Percentiles rank a stretch among this genome's conserved stretches.
Conservation (phyloP, 352 stramenopile species). For the Globisporangium spiculum region DNA sequence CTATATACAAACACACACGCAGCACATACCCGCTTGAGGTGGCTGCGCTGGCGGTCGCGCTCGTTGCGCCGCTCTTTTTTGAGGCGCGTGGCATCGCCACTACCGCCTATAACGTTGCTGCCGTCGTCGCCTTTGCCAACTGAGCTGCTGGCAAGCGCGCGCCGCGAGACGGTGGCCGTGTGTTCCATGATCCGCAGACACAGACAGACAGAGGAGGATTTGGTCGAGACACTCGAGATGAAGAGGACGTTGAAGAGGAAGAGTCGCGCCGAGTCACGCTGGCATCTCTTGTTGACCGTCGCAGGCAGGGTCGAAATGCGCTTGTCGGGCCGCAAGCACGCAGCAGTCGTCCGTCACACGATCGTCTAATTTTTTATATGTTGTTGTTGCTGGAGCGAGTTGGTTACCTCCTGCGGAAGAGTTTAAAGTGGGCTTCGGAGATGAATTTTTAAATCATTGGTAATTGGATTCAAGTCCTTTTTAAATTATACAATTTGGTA, state of each 20-base stretch:
- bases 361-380: too few species aligned
- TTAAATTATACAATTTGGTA: too few species aligned
- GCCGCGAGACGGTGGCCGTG: background rate
- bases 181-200: background rate
- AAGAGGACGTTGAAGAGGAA: background rate
- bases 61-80: conserved; percentile 53
- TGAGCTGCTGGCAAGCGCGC: background rate
- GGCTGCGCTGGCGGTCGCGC: conserved; percentile 52
- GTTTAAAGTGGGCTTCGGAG: background rate
- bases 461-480: too few species aligned
- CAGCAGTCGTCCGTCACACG: too few species aligned
- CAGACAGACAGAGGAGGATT: background rate
- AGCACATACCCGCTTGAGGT: conserved; percentile 42
- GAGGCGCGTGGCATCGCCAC: background rate
- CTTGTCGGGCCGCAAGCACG: background rate
- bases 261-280: background rate
- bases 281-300: conserved; percentile 31
- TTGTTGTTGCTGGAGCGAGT: too few species aligned
- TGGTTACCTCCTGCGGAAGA: too few species aligned
- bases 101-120: background rate
- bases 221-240: background rate
- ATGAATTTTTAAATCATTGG: background rate
- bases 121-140: background rate
- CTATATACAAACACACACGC: background rate
- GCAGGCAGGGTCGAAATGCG: background rate